Evolutionary conservation across 306 rosid species (phyloP), one percentile per base, ranked within the genome.

Genomic region (Casuarina glauca): DNA sequence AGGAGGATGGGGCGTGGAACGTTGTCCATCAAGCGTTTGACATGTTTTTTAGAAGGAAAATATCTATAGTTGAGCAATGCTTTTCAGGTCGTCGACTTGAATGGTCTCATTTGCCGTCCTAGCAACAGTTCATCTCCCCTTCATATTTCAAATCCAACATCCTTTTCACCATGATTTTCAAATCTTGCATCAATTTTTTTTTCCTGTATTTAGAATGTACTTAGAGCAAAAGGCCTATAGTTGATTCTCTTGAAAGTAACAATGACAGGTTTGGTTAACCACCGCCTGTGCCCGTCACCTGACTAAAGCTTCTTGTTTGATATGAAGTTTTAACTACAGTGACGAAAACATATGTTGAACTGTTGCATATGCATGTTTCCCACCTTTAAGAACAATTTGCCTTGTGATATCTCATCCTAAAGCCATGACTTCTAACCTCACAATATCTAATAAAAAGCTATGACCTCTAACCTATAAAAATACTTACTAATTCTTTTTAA

Each of bases 111-210:
- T 69, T 76, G 70, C 83, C 63, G 43, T 68, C 68, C 69, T 52
- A 42, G 70, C 74, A 79, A 74, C 82, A 75, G 61, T 86, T 76
- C 79, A 75, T 54, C 83, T 77, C 73, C 80, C 79, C 46, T 55
- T 48, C 66, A 75, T 36, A 64, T 81, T 79, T 78, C 76, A 85
- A 85, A 82, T 74, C 53, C 63, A 58, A 81, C 82, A 74, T 85
- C 86, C 52, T 85, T 77, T 75, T 83, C 86, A 53, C 17, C 67
- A 48, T 68, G 72, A 20, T 46, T 55, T 85, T 70, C 45, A 43
- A 3, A 64, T 45, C 9, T 43, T 36, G 41, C 42, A 35, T 61
- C 1, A 32, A 41, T 5, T 8, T 67, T 67, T n/a, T 67, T 16
- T 63, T 44, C 6, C 15, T 4, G 32, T 63, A 38, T 62, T 9